These are phyloP conservation scores for Podospora sp. DNA, from an alignment of 495 filamentous ascomycete genomes.

Conservation along the genomic window DNA sequence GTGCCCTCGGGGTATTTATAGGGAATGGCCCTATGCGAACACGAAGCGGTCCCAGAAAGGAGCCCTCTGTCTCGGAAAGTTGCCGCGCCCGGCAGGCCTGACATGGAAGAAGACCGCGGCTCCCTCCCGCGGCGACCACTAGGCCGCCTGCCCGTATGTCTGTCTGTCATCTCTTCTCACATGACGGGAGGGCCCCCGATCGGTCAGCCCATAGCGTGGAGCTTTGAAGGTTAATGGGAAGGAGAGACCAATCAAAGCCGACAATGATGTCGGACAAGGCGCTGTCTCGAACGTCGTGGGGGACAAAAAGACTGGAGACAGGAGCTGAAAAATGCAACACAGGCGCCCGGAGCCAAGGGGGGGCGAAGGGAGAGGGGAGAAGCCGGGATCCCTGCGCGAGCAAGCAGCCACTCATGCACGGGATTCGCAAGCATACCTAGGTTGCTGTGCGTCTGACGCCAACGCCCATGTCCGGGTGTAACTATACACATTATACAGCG, in stretches of 20 bases:
- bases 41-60: not conserved
- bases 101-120: not conserved
- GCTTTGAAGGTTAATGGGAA: not conserved
- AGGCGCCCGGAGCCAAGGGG: not conserved
- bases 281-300: constrained; percentile 2
- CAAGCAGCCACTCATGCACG: constrained; percentile 6
- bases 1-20: not conserved
- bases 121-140: not conserved
- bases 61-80: not conserved
- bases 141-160: not conserved
- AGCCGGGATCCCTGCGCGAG: constrained; percentile 5
- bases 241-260: constrained; percentile 4
- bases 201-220: not conserved
- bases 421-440: not conserved
- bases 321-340: constrained; percentile 10
- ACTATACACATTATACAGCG: constrained; percentile 15
- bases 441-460: constrained; percentile 10
- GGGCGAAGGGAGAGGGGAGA: constrained; percentile 2
- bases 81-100: not conserved
- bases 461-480: constrained; percentile 8
- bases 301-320: constrained; percentile 3
- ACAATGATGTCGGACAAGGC: constrained; percentile 3
- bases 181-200: constrained; percentile 3
- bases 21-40: not conserved
- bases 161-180: constrained; percentile 3